Evolutionary conservation across 768 basidiomycete species (phyloP), one percentile per base, ranked within the genome.

Genomic region (Candolleomyces efflorescens): DNA sequence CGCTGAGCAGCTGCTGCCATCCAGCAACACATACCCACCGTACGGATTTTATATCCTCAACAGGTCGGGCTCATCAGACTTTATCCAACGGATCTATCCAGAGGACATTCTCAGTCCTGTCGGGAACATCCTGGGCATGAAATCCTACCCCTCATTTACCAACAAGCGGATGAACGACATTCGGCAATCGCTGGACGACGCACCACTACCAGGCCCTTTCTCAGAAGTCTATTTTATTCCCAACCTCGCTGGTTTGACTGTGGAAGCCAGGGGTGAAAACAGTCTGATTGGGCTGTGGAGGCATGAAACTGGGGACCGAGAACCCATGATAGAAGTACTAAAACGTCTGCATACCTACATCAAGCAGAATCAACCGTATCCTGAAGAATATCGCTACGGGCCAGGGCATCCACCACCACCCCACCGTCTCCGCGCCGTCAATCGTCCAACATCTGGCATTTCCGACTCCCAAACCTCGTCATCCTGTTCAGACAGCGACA

Each of bases 21-120:
- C 37, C 63, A 92, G 90, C 65, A 80, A 85, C 56, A 77, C 82
- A 26, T 91, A 91, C 68, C 91, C 91, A 3, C 86, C 86, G 17
- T 92, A 93, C 64, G 92, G 92, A 6, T 85, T 91, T 65, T 93
- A 87, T 68, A 86, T 93, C 59, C 79, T 93, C 63, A 93, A 93
- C 68, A 85, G 91, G 53, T 82, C 86, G 66, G 90, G 89, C 26
- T 85, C 81, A 72, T 84, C 87, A 44, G 92, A 92, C 66, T 89
- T 89, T 67, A 81, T 85, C 56, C 84, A 88, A 59, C 80, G 81
- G 36, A 76, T 93, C 46, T 84, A 86, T 68, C 89, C 90, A 27
- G 90, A 92, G 73, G 91, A 93, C 73, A 83, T 83, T 59, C 77
- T 91, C 61, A 79, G 82, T 61, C 69, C 73, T 17, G 80, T 80